Evolutionary conservation across 2,329 filamentous ascomycete genomes (phyloP), one percentile per base, ranked within the genome.

Genomic region (Pseudogymnoascus sp.): DNA sequence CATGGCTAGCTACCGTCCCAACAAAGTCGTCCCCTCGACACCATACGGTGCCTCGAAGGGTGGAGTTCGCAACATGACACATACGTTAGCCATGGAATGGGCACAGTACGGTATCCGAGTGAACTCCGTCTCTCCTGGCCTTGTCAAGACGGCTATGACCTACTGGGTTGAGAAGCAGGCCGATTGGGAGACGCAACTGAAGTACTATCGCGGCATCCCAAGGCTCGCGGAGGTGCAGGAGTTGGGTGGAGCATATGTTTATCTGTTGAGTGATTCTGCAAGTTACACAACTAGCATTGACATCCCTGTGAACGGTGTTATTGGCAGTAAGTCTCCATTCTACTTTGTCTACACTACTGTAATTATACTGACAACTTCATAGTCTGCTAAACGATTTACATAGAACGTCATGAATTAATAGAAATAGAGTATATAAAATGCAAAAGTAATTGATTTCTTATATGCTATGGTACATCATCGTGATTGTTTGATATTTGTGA

Each of bases 161-260:
- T 80, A 81, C 68, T 81, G 77, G 69, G 76, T 82, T 3, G 78
- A 79, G 18, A 74, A 75, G 60, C 76, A 78, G 60, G 75, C 77
- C 0, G 81, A 82, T 65, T 82, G 79, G 78, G 77, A 81, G 59
- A 70, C 78, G 65, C 80, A 83, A 72, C 75, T 82, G 67, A 78
- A 81, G 70, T 82, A 82, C 68, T 83, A 83, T 67, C 79, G 81
- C 7, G 81, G 80, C 1, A 81, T 84, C 73, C 79, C 79, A 3
- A 73, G 81, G 16, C 67, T 84, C 61, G 81, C 80, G 0, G 75
- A 82, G 67, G 78, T 80, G 4, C 77, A 80, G 68, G 81, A 82
- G 60, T 63, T 69, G 50, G 71, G 71, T 38, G 71, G 72, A 25
- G 69, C 70, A 21, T 71, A 74, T 70, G 62, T 70, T 62, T 65